These are phyloP conservation scores for Kodamaea arcana DNA, from an alignment of 1,139 yeast genomes.

Conservation along the genomic window DNA sequence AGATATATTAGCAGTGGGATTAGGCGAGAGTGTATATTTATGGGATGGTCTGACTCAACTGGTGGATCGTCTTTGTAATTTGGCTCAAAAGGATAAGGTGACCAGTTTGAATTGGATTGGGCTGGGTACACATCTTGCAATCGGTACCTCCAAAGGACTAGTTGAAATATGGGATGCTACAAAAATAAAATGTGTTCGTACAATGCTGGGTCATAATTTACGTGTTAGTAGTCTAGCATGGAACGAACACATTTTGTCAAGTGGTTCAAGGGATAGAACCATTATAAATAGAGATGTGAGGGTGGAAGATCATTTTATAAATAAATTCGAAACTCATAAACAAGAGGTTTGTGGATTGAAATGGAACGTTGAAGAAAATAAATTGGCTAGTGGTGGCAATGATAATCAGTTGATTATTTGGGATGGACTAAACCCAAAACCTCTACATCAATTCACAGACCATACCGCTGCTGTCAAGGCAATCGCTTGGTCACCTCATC, in stretches of 20 bases:
- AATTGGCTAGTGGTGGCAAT: slow-evolving; percentile 89
- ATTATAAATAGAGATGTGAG: slow-evolving; percentile 91
- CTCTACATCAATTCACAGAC: slow-evolving; percentile 70
- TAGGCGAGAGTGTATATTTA: slow-evolving; percentile 81
- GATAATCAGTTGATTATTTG: slow-evolving; percentile 83
- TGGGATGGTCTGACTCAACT: slow-evolving; percentile 89
- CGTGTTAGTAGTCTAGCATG: slow-evolving; percentile 88
- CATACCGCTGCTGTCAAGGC: slow-evolving; percentile 97
- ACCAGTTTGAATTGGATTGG: slow-evolving; percentile 93
- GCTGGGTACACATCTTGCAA: slow-evolving; percentile 88
- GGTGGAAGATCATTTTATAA: slow-evolving; percentile 75
- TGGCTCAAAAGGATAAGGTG: slow-evolving; percentile 59
- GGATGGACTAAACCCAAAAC: slow-evolving; percentile 74
- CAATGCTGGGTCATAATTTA: slow-evolving; percentile 87
- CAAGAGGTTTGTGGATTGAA: slow-evolving; percentile 96
- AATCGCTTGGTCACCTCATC: slow-evolving; percentile 96
- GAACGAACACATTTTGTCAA: slow-evolving; percentile 85
- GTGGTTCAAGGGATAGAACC: slow-evolving; percentile 83
- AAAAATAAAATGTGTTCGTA: slow-evolving; percentile 75
- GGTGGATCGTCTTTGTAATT: slow-evolving; percentile 75
- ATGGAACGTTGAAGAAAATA: slow-evolving; percentile 89
- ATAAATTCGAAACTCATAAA: slow-evolving; percentile 67
- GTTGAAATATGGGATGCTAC: slow-evolving; percentile 97
- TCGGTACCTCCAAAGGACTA: slow-evolving; percentile 81
- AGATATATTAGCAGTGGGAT: slow-evolving; percentile 84